These are phyloP conservation scores for Ulmus americana DNA, from an alignment of 331 rosid genomes.

Conservation along the genomic window DNA sequence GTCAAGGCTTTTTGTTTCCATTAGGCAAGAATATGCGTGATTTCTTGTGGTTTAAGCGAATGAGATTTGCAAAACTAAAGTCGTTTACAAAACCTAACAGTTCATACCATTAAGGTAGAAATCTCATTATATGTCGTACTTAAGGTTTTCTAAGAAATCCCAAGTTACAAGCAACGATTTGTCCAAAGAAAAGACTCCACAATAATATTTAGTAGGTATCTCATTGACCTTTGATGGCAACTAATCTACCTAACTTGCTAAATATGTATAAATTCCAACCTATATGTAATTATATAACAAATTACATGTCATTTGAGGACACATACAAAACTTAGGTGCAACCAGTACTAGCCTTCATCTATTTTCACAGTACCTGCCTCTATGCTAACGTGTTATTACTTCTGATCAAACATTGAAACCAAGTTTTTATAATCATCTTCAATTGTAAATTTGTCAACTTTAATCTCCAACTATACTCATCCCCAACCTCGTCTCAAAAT, in stretches of 20 bases:
- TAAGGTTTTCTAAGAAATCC: background rate
- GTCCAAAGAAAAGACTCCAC: background rate
- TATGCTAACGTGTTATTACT: no score
- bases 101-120: background rate
- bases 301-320: background rate
- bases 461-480: no score
- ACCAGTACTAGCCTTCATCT: no score
- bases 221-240: background rate
- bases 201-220: background rate
- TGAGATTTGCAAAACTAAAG: background rate
- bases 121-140: background rate
- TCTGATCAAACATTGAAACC: no score
- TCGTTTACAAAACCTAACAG: slow-evolving; percentile 9
- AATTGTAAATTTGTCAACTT: no score
- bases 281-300: background rate
- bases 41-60: background rate
- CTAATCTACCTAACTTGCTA: slow-evolving; percentile 5
- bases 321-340: background rate
- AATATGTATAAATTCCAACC: background rate
- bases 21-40: slow-evolving; percentile 3
- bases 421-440: no score
- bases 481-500: no score
- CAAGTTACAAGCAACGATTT: background rate
- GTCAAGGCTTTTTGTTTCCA: slow-evolving; percentile 5
- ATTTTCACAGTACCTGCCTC: no score